phyloP scores from a whole-genome alignment of 768 basidiomycete genomes.

The Boletus barrowsii region DNA sequence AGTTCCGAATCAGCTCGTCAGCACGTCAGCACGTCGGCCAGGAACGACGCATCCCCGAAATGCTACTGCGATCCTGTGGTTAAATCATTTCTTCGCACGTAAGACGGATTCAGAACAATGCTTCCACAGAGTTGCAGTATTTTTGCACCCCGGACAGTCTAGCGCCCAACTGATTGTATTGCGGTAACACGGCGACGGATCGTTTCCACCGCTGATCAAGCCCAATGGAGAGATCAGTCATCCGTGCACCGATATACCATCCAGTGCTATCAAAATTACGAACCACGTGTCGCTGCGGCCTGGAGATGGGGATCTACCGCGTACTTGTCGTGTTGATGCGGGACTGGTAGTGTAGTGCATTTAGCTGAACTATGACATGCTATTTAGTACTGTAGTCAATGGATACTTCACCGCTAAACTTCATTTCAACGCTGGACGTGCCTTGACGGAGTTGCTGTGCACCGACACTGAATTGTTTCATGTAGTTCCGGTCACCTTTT shows the following conservation, averaged over 20 bases:
- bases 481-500: constrained; percentile 17
- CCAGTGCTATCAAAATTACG: not conserved
- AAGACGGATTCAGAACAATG: constrained; percentile 4
- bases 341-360: not conserved
- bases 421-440: not conserved
- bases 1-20: constrained; percentile 13
- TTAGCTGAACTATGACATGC: not conserved
- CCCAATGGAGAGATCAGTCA: constrained; percentile 13
- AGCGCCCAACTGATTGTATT: constrained; percentile 8
- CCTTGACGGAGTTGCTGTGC: constrained; percentile 19
- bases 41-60: constrained; percentile 20
- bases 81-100: constrained; percentile 13
- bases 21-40: constrained; percentile 16
- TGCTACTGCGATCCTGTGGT: constrained; percentile 11
- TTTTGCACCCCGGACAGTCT: constrained; percentile 8
- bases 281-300: constrained; percentile 16
- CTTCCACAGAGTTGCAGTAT: constrained; percentile 7
- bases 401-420: not conserved
- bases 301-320: constrained; percentile 12
- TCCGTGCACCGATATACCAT: constrained; percentile 10
- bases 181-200: constrained; percentile 3
- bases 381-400: not conserved
- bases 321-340: constrained; percentile 15
- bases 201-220: constrained; percentile 23
- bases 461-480: constrained; percentile 8